phyloP scores from a whole-genome alignment of 352 stramenopile species.

The Phytophthora podocarpi region DNA sequence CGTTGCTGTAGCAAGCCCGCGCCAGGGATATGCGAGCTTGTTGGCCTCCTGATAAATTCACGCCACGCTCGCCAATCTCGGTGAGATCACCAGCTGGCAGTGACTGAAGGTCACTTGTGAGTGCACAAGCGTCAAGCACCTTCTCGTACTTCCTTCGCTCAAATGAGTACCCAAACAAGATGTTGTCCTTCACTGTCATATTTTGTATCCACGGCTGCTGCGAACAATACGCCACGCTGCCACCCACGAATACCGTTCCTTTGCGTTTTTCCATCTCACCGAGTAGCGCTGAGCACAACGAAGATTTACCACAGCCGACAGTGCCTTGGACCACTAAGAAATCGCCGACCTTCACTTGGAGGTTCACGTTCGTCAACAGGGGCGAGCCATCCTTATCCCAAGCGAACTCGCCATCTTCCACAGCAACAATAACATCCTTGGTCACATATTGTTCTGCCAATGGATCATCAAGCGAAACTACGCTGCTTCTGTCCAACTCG shows the following conservation, averaged over 20 bases:
- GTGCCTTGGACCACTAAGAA: slow-evolving; percentile 53
- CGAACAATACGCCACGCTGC: slow-evolving; percentile 68
- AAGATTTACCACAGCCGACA: slow-evolving; percentile 57
- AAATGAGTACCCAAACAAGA: slow-evolving; percentile 90
- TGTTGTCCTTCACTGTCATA: slow-evolving; percentile 93
- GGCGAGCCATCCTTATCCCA: slow-evolving; percentile 26
- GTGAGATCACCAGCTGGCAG: slow-evolving; percentile 89
- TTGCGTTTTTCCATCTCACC: slow-evolving; percentile 77
- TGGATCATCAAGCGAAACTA: slow-evolving; percentile 38
- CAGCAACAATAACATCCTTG: slow-evolving; percentile 39
- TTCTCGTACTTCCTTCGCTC: slow-evolving; percentile 54
- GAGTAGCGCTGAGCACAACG: slow-evolving; percentile 45
- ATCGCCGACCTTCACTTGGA: slow-evolving; percentile 42
- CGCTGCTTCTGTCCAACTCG: slow-evolving; percentile 22
- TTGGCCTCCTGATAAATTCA: slow-evolving; percentile 95
- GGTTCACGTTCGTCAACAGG: slow-evolving; percentile 36
- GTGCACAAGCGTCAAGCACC: slow-evolving; percentile 80
- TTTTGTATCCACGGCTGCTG: slow-evolving; percentile 97
- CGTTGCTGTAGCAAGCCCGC: slow-evolving; percentile 74
- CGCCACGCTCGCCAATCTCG: slow-evolving; percentile 95
- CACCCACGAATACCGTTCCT: slow-evolving; percentile 46
- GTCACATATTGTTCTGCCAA: slow-evolving; percentile 23
- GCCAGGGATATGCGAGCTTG: slow-evolving; percentile 81
- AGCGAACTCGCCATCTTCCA: slow-evolving; percentile 35
- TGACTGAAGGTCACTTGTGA: slow-evolving; percentile 84